Evolutionary conservation across 139 green algal species (phyloP).

Genomic region (Closterium sp.): DNA sequence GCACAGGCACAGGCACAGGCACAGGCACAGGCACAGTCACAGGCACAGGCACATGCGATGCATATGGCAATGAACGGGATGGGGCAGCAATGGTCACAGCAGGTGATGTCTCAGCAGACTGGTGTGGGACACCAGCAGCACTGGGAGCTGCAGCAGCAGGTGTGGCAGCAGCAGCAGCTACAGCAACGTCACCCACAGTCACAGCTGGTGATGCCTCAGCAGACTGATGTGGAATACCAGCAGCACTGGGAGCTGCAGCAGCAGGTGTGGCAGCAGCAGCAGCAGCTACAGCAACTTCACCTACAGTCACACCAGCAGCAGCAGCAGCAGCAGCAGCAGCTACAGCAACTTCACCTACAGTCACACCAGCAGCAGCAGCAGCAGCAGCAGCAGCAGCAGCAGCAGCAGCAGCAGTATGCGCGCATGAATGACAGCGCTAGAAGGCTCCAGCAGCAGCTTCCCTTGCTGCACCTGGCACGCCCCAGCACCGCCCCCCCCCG

Average conservation of each 20-base stretch:
- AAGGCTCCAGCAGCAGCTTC: background rate
- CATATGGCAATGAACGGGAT: background rate
- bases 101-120: background rate
- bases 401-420: background rate
- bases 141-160: background rate
- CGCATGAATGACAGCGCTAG: background rate
- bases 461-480: background rate
- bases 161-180: too few species aligned
- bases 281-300: background rate
- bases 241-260: background rate
- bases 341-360: background rate
- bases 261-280: background rate
- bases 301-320: too few species aligned
- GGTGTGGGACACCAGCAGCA: background rate
- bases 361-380: background rate
- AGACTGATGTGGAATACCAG: background rate
- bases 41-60: background rate
- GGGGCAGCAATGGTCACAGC: background rate
- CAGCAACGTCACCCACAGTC: too few species aligned
- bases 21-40: background rate
- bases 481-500: background rate
- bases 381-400: background rate
- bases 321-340: background rate
- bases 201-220: background rate
- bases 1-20: background rate